Base-by-base conservation (phyloP, 1,284 basidiomycete genomes). In the Ceraceosorus guamensis region DNA sequence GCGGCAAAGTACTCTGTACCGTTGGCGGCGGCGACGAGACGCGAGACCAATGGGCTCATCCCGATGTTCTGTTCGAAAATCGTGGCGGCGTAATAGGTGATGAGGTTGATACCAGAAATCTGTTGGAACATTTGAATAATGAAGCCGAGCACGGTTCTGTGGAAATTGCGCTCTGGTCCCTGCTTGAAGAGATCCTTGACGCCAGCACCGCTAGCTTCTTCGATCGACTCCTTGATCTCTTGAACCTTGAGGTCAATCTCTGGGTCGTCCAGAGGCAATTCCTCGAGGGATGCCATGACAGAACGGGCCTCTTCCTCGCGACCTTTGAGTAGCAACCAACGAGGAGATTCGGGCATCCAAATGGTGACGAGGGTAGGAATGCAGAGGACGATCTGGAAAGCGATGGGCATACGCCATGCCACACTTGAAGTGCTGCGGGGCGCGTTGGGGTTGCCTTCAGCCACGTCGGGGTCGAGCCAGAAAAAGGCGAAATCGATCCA, bases 61-160 rank as follows among this genome's bases (percentile, higher is more conserved):
- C 68, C 68, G 30, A 75, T 63, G 39, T 67, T 61, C 37, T 66
- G 57, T 55, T 75, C 60, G 39, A 70, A 71, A 18, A 72, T 69
- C 37, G 70, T 64, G n/a, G 67, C 71, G 33, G 70, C 70, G 59
- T 73, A 73, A 58, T 75, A 71, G n/a, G 71, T 73, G 59, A 70
- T 65, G 33, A 73, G 60, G 56, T 72, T 72, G 56, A 73, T 72
- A 61, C 70, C 54, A 1, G 30, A 10, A 11, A 51, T 50, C 59
- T 75, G 72, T 63, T 75, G 72, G 66, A 70, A 71, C 71, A 71
- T 71, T 48, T 75, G 72, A 50, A 62, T 64, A 13, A 68, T 52
- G 52, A 73, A 71, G 18, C 65, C 72, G 18, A 75, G 69, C 0
- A 56, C 52, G 16, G 68, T 66, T 6, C 72, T 65, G 59, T 75